Base-by-base conservation (phyloP, 2,329 filamentous ascomycete species). In the Sporothrix phasma region DNA sequence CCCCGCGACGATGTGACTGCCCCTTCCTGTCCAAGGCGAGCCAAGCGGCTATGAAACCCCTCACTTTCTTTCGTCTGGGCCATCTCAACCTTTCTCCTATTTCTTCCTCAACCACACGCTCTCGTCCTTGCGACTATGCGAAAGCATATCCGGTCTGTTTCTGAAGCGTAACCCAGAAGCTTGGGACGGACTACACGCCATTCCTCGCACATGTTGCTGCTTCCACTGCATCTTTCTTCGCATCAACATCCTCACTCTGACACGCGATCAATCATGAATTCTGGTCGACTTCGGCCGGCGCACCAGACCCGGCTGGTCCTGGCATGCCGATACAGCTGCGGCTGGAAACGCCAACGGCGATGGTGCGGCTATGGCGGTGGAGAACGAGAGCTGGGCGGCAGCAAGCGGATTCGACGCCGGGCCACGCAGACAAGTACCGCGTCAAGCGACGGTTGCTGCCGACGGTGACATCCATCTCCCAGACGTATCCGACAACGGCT, bases 251-350 rank as follows among this genome's bases (percentile, higher is more conserved):
- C 4, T 29, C 31, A 19, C 22, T 29, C 24, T 24, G 26, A 7
- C 51, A 56, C 51, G 31, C 51, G 31, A 39, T 54, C 24, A 5
- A 51, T 34, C 3, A 67, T 67, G 66, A 62, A 66, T 22, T 24
- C 61, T 22, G 37, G 60, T n/a, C 54, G 64, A 34, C 24, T 17
- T 2, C 19, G 31, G 26, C 34, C 46, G 46, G 51, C 10, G 63
- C 24, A 10, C 29, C 22, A 24, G 31, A 13, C 15, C 66, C 6
- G 41, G 62, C 58, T 65, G 66, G 66, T 51, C 61, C n/a, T 65
- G 65, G 61, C 19, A 39, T 34, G 19, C 41, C 4, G 43, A 39
- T 45, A n/a, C 26, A 6, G 29, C 61, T 43, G 47, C n/a, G 5
- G 26, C 45, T 22, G 51, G 31, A 43, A 49, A 19, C 22, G 60